A percentile compares a stretch with the other conserved stretches of the same genome.
Conservation (phyloP, 179 eudicot species). For the Heliamphora pulchella region DNA sequence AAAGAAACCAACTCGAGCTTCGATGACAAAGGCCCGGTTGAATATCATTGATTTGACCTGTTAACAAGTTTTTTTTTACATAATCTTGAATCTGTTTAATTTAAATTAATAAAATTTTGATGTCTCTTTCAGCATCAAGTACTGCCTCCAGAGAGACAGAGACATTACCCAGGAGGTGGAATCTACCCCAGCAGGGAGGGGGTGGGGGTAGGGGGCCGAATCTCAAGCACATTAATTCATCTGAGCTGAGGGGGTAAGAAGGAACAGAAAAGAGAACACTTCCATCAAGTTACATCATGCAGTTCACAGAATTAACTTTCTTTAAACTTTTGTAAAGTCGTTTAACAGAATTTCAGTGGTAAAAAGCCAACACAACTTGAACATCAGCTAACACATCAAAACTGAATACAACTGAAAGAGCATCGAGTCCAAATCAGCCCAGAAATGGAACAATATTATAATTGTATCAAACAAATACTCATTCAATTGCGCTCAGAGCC, state of each 20-base stretch:
- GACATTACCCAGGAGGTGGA: no score
- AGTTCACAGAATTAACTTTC: background rate
- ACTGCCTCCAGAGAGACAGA: background rate
- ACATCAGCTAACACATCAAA: background rate
- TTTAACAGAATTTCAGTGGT: background rate
- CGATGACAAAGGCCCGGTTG: no score
- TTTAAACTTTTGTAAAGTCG: no score
- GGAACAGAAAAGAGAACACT: background rate
- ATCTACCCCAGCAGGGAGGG: no score
- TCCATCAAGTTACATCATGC: background rate
- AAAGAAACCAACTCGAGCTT: no score
- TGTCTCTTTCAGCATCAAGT: background rate
- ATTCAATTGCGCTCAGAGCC: background rate
- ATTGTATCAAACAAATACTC: background rate
- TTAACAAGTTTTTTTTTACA: no score
- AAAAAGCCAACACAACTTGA: background rate
- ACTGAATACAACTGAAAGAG: background rate
- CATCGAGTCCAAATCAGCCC: background rate
- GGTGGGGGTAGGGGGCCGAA: no score
- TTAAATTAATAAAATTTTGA: no score
- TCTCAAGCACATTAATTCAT: background rate
- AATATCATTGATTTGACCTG: no score
- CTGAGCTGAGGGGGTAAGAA: background rate
- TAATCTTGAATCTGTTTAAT: no score
- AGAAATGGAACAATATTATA: background rate